Evolutionary conservation across 2,329 filamentous ascomycete genomes (phyloP).

Genomic region (Colletotrichum plurivorum): DNA sequence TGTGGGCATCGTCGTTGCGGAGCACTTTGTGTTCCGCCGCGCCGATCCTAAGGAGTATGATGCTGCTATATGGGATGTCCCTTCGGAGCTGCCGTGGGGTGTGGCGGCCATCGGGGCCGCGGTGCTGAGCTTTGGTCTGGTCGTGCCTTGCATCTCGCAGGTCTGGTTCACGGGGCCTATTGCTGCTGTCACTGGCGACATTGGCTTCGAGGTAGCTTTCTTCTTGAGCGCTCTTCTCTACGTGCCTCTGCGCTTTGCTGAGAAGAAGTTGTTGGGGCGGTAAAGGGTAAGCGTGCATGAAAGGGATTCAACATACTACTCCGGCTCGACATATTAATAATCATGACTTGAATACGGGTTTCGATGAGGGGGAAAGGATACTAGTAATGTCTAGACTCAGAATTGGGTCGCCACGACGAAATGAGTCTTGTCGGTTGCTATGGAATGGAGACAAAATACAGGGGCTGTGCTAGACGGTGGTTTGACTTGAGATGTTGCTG

Average conservation of each 20-base stretch:
- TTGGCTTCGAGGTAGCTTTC: constrained; percentile 77
- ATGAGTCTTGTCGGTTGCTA: too few species aligned
- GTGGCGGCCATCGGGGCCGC: constrained; percentile 59
- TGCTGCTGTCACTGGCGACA: constrained; percentile 71
- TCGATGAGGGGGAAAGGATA: too few species aligned
- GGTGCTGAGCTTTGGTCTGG: constrained; percentile 57
- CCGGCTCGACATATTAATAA: too few species aligned
- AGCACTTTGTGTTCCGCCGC: constrained; percentile 58
- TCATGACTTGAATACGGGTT: too few species aligned
- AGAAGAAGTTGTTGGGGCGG: constrained; percentile 51
- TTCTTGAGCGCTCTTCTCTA: constrained; percentile 63
- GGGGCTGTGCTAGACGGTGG: too few species aligned
- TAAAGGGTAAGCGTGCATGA: not conserved
- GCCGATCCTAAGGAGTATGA: constrained; percentile 58
- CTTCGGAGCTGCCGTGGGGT: constrained; percentile 56
- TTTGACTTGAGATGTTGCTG: too few species aligned
- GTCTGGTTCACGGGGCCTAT: constrained; percentile 74
- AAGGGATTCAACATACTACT: not conserved
- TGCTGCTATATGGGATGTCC: constrained; percentile 60
- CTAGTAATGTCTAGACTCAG: too few species aligned
- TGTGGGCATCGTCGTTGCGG: constrained; percentile 55
- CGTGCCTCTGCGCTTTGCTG: constrained; percentile 61
- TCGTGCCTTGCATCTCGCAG: constrained; percentile 73
- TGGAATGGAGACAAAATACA: too few species aligned
- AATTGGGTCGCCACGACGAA: too few species aligned